These are phyloP conservation scores for Lotus japonicus DNA, from an alignment of 306 rosid genomes.

Conservation along the genomic window DNA sequence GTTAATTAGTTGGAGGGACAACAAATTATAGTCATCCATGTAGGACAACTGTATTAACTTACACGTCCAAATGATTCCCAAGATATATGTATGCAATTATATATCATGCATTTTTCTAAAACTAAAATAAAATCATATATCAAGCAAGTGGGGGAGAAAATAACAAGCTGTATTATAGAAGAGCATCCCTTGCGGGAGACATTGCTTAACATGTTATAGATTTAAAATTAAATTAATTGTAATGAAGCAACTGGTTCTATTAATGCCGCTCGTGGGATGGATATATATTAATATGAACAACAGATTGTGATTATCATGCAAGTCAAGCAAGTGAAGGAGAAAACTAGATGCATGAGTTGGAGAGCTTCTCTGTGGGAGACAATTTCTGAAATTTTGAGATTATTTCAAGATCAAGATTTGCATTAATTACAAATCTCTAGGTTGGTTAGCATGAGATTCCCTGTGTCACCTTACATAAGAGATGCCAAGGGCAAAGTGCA, in stretches of 20 bases:
- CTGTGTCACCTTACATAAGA: not conserved
- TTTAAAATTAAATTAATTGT: too few species aligned
- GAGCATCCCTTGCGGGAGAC: too few species aligned
- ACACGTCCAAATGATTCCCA: too few species aligned
- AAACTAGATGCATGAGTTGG: not conserved
- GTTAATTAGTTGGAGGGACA: not conserved
- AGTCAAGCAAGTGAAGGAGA: not conserved
- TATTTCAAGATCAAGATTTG: not conserved
- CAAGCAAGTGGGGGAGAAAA: too few species aligned
- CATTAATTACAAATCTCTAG: not conserved
- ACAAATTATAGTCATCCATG: not conserved
- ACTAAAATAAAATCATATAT: too few species aligned
- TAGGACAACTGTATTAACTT: not conserved
- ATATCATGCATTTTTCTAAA: too few species aligned
- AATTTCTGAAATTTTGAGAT: too few species aligned
- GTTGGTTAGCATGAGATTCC: conserved; percentile 19
- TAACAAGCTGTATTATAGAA: too few species aligned
- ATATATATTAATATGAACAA: not conserved
- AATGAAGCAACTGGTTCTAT: too few species aligned
- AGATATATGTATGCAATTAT: too few species aligned
- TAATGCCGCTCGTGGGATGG: not conserved
- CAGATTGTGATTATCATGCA: not conserved
- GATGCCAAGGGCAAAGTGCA: not conserved
- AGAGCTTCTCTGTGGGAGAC: not conserved
- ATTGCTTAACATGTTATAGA: too few species aligned